These are phyloP conservation scores for Byssoonygena ceratinophila DNA, from an alignment of 2,329 filamentous ascomycete species.

Conservation along the genomic window DNA sequence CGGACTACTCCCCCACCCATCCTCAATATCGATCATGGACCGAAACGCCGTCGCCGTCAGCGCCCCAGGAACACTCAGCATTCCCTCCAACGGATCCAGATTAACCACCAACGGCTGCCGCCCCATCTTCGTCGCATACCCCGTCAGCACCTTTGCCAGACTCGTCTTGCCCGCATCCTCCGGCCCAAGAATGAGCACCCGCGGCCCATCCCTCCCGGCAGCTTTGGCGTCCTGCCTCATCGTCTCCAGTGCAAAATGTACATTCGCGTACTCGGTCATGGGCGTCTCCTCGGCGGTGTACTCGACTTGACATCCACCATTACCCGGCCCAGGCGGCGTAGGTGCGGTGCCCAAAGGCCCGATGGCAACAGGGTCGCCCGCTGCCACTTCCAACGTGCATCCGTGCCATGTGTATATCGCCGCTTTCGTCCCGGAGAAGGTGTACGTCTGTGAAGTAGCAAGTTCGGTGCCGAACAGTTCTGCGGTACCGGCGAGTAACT, in stretches of 20 bases:
- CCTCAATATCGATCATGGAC: conserved; percentile 75
- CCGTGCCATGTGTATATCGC: conserved; percentile 90
- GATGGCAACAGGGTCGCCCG: conserved; percentile 40
- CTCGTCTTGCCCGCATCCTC: conserved; percentile 75
- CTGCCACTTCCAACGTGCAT: conserved; percentile 69
- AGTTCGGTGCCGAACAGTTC: conserved; percentile 95
- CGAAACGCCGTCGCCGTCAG: conserved; percentile 79
- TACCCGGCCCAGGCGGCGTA: conserved; percentile 25
- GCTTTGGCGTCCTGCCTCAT: conserved; percentile 53
- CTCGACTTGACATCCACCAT: conserved; percentile 56
- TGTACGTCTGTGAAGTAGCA: conserved; percentile 66
- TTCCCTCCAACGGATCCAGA: conserved; percentile 67
- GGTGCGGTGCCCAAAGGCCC: conserved; percentile 15
- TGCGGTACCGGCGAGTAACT: conserved; percentile 69
- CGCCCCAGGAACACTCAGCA: conserved; percentile 68
- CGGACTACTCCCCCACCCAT: conserved; percentile 80
- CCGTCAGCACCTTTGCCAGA: conserved; percentile 62
- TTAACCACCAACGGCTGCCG: conserved; percentile 74
- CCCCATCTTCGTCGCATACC: conserved; percentile 65
- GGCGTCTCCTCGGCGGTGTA: conserved; percentile 70
- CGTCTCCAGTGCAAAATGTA: conserved; percentile 75
- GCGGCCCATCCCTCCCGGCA: conserved; percentile 51
- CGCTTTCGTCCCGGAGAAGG: conserved; percentile 69
- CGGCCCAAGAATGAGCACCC: conserved; percentile 74
- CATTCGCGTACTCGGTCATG: conserved; percentile 68